A percentile compares a stretch with the other conserved stretches of the same genome.
Evolutionary conservation across 805 yeast genomes (phyloP).

Genomic region (Yarrowia divulgata): DNA sequence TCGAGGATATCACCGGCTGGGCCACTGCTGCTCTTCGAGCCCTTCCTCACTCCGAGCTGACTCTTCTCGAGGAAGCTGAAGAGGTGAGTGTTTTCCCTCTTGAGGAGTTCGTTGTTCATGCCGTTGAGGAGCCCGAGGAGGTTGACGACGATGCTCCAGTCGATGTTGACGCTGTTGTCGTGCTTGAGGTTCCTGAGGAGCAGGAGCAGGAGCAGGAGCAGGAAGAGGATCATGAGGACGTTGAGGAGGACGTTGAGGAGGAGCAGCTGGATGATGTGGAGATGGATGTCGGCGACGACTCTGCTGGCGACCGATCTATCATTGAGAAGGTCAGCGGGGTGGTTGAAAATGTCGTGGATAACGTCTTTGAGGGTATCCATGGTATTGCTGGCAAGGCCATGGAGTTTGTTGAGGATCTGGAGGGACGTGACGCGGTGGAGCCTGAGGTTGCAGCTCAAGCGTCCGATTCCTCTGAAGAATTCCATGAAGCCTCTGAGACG

Average conservation of each 20-base stretch:
- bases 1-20: conserved; percentile 9
- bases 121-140: background rate
- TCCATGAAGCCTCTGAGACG: background rate
- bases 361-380: background rate
- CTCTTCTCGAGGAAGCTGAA: conserved; percentile 20
- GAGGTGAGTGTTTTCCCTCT: background rate
- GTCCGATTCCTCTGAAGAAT: conserved; percentile 2
- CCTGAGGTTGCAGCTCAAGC: too few species aligned
- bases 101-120: conserved; percentile 8
- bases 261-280: background rate
- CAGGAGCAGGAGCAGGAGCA: conserved; percentile 4
- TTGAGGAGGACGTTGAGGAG: background rate
- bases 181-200: background rate
- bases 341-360: conserved; percentile 4
- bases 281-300: too few species aligned
- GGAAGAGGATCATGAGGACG: conserved; percentile 1
- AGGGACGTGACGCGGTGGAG: background rate
- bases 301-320: background rate
- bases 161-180: background rate
- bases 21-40: background rate
- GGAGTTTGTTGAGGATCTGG: background rate
- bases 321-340: background rate
- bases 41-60: conserved; percentile 12
- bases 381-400: background rate
- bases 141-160: background rate